Evolutionary conservation across 805 yeast species (phyloP), one percentile per base, ranked within the genome.

Genomic region (Pichia exigua): DNA sequence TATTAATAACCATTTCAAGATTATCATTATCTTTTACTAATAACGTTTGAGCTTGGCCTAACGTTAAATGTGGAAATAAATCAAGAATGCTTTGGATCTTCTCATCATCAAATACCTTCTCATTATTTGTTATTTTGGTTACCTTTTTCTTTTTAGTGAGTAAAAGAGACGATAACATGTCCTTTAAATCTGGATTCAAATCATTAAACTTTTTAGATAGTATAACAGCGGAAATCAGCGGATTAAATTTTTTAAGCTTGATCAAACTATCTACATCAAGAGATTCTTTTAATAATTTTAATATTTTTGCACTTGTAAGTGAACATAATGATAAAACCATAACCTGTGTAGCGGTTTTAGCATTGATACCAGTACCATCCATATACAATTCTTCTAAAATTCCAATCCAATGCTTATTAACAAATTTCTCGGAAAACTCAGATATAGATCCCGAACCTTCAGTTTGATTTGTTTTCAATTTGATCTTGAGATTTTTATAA

Each of bases 21-120:
- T 79, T 70, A 43, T 75, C 67, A 43, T 74, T 70, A 58, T 80
- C 67, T 35, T 75, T 70, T 24, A 66, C 61, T 15, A 88, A 65
- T 2, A 87, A 59, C 2, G 71, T 69, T n/a, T 66, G 67, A 0
- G 83, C 76, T 61, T 79, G 75, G 1, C 69, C 65, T 4, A 64
- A 60, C 0, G 77, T 67, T 38, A 88, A 63, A 41, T 76, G 76
- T 0, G 96, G 96, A 62, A 89, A 87, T 54, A 90, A 63, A 32
- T 82, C 87, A n/a, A 63, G 52, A 43, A 77, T 59, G 26, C 69
- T 67, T 18, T 65, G 61, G 2, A 84, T 70, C 44, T 74, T 70
- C 3, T 65, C 68, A 32, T 69, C 65, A 30, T 63, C 63, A 49
- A 67, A 65, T 8, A 7, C 44, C 22, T 17, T 22, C 18, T 3